phyloP scores from a whole-genome alignment of 306 rosid genomes.

The Casuarina equisetifolia region DNA sequence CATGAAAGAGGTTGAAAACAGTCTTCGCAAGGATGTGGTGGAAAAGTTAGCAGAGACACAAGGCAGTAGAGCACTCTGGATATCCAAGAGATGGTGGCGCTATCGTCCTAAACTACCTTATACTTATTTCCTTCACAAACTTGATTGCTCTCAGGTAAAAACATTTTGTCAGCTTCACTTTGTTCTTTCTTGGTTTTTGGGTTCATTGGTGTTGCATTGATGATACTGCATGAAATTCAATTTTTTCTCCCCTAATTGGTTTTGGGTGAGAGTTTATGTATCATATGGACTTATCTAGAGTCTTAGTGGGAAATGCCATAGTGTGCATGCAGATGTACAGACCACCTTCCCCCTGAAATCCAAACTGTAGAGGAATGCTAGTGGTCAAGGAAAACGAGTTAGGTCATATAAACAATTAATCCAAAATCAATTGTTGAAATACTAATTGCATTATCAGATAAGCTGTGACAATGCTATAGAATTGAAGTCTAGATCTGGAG shows the following conservation, averaged over 20 bases:
- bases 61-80: constrained; percentile 85
- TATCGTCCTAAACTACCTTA: constrained; percentile 95
- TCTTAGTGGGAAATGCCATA: background rate
- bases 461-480: background rate
- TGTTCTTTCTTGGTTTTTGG: constrained; percentile 18
- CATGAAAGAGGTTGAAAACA: constrained; percentile 96
- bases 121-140: constrained; percentile 82
- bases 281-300: constrained; percentile 12
- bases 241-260: constrained; percentile 14
- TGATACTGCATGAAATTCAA: constrained; percentile 7
- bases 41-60: constrained; percentile 57
- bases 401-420: background rate
- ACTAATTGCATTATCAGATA: background rate
- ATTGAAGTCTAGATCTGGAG: background rate
- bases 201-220: constrained; percentile 19
- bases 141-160: constrained; percentile 86
- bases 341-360: background rate
- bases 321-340: background rate
- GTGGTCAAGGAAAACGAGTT: background rate
- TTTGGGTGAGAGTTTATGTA: constrained; percentile 14
- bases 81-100: constrained; percentile 95
- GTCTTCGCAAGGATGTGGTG: constrained; percentile 85
- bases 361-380: background rate
- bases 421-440: background rate
- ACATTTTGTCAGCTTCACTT: constrained; percentile 10